Base-by-base conservation (phyloP, 164 flowering plant genomes). In the Magnolia kwangsiensis region DNA sequence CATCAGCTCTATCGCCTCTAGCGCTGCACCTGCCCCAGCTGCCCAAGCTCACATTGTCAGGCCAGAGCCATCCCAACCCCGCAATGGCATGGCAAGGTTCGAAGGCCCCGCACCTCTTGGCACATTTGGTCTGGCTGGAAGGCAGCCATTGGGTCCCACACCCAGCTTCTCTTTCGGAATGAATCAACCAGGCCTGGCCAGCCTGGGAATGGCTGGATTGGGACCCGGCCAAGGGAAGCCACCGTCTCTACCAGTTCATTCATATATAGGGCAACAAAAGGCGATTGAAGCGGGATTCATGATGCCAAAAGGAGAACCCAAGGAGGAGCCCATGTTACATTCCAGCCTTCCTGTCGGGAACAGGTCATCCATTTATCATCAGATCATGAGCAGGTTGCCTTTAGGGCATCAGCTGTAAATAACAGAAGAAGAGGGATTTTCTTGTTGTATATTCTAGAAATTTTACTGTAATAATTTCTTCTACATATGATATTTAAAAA, bases 221-320 rank as follows among this genome's bases (percentile, higher is more conserved):
- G 87, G 87, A 6, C 78, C 82, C 4, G 77, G 82, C 50, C 91
- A 88, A 76, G 78, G 77, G 50, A 88, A 83, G 80, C 45, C 85
- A 20, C 87, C 87, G 0, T 82, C 75, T 31, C 7, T 87, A 72
- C 88, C 87, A 1, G 63, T 84, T 21, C 83, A 74, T 18, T 83
- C 85, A 0, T 91, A 77, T 71, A n/a, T 89, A 51, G 83, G 51
- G 7, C 87, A 84, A 55, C 88, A 82, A 7, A 87, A 76, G 67
- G 69, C 77, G 81, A 86, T 81, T 78, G 92, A 87, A 58, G 74
- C 80, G 84, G 87, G 87, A 9, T 84, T 84, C 75, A 80, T 88
- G 90, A 68, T 89, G 84, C 90, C 90, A 11, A 91, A 88, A 77
- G 90, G 84, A 80, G 96, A 89, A 77, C 87, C 86, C 2, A 90